Evolutionary conservation across 805 yeast genomes (phyloP).

Genomic region (Ascoidea tarda): DNA sequence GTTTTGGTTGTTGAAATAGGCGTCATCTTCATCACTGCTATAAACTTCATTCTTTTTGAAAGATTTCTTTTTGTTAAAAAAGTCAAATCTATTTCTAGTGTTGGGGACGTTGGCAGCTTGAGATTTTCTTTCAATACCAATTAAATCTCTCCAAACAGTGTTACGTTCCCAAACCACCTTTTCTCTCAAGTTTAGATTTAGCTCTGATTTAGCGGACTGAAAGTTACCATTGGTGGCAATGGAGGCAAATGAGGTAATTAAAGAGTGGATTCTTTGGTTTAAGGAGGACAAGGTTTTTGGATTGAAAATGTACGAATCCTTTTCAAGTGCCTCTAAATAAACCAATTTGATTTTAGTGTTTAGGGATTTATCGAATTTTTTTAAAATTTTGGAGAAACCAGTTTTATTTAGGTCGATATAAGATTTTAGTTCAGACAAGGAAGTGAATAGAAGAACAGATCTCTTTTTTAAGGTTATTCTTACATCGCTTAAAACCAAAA

Average conservation of each 20-base stretch:
- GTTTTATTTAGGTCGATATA: constrained; percentile 74
- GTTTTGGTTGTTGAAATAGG: not conserved
- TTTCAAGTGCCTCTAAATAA: constrained; percentile 34
- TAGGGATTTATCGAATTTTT: constrained; percentile 82
- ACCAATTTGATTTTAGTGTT: constrained; percentile 42
- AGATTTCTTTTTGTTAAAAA: constrained; percentile 12
- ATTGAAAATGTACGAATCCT: constrained; percentile 22
- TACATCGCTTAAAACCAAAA: constrained; percentile 31
- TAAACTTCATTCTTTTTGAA: constrained; percentile 13
- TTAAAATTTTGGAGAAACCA: constrained; percentile 81
- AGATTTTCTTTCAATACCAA: constrained; percentile 75
- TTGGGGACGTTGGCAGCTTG: constrained; percentile 46
- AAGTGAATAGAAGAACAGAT: constrained; percentile 51
- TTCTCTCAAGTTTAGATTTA: constrained; percentile 55
- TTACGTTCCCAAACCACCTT: constrained; percentile 96
- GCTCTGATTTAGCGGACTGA: constrained; percentile 30
- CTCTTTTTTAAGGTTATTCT: constrained; percentile 56
- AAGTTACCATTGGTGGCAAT: constrained; percentile 22
- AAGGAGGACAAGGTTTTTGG: constrained; percentile 18
- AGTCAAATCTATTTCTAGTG: constrained; percentile 16
- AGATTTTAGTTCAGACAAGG: constrained; percentile 70
- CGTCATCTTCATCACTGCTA: constrained; percentile 9
- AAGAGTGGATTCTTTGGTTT: constrained; percentile 20
- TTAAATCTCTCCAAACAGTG: constrained; percentile 96
- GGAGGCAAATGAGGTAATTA: constrained; percentile 11